A percentile compares a stretch with the other conserved stretches of the same genome.
phyloP scores from a whole-genome alignment of 306 rosid genomes.

The Rosa rugosa region DNA sequence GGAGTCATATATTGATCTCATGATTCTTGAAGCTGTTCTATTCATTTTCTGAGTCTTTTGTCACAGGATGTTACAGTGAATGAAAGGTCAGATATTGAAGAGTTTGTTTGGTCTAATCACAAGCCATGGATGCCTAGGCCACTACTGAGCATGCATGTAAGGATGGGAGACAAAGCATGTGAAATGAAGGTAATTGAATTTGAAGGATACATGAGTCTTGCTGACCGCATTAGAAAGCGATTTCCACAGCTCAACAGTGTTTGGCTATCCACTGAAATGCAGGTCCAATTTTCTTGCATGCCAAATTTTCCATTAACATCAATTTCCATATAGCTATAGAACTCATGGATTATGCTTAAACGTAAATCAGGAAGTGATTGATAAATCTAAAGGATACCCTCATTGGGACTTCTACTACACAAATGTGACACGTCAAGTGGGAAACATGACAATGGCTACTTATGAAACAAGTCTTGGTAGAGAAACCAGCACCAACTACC shows the following conservation, averaged over 20 bases:
- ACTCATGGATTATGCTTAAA: background rate
- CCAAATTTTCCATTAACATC: background rate
- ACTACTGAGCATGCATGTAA: conserved; percentile 78
- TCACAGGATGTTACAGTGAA: conserved; percentile 35
- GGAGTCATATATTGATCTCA: background rate
- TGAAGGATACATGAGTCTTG: conserved; percentile 74
- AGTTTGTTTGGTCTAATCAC: conserved; percentile 85
- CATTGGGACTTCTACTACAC: conserved; percentile 72
- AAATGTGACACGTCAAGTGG: conserved; percentile 57
- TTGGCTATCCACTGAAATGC: conserved; percentile 91
- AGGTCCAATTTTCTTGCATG: conserved; percentile 38
- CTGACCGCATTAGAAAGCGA: conserved; percentile 52
- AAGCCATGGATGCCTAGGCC: conserved; percentile 90
- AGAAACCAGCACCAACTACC: conserved; percentile 78
- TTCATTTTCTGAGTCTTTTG: background rate
- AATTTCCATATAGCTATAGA: background rate
- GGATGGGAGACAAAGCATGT: conserved; percentile 91
- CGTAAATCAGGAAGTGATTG: conserved; percentile 62
- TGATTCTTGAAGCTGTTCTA: background rate
- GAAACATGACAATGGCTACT: conserved; percentile 61
- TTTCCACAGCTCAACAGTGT: conserved; percentile 67
- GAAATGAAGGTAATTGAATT: conserved; percentile 87
- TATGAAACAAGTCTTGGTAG: conserved; percentile 79
- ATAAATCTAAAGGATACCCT: conserved; percentile 49
- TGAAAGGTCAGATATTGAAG: conserved; percentile 59